Percentiles rank a stretch among this genome's conserved stretches.
Conservation (phyloP, 192 early-diverging fungal species). For the Coemansia sp. region DNA sequence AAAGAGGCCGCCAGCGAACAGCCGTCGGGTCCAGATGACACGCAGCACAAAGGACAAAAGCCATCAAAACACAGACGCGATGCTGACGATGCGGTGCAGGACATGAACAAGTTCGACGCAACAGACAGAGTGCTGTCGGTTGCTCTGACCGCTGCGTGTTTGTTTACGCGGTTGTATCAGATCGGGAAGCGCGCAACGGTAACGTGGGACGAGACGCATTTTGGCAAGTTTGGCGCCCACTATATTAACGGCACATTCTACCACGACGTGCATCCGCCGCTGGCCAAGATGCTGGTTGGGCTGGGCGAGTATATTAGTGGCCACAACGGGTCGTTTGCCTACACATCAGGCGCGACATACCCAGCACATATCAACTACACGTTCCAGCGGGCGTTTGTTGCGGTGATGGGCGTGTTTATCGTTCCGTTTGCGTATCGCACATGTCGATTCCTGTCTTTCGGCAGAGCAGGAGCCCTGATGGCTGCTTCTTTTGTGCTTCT, state of each 20-base stretch:
- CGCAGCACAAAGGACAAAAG: background rate
- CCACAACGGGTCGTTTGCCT: slow-evolving; percentile 67
- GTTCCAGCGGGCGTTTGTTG: slow-evolving; percentile 64
- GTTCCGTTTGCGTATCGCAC: slow-evolving; percentile 71
- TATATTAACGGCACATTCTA: slow-evolving; percentile 95
- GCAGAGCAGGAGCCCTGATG: slow-evolving; percentile 43
- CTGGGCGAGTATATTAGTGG: slow-evolving; percentile 62
- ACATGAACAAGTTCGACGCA: slow-evolving; percentile 7
- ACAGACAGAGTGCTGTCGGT: slow-evolving; percentile 15
- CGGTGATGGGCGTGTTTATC: slow-evolving; percentile 61
- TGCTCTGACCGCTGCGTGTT: slow-evolving; percentile 14
- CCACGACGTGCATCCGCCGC: slow-evolving; percentile 96
- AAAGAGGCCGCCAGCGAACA: background rate
- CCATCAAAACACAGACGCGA: background rate
- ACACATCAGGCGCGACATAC: slow-evolving; percentile 61
- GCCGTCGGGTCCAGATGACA: background rate
- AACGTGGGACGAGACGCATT: slow-evolving; percentile 92
- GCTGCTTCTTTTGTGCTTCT: slow-evolving; percentile 65
- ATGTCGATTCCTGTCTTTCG: slow-evolving; percentile 58
- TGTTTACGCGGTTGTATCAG: slow-evolving; percentile 54
- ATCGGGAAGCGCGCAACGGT: slow-evolving; percentile 60
- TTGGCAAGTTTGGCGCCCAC: slow-evolving; percentile 94
- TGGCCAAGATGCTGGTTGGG: slow-evolving; percentile 77
- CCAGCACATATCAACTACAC: slow-evolving; percentile 62
- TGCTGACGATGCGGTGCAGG: background rate